A percentile compares a stretch with the other conserved stretches of the same genome.
Evolutionary conservation across 768 basidiomycete species (phyloP).

Genomic region (Boletus fagicola): DNA sequence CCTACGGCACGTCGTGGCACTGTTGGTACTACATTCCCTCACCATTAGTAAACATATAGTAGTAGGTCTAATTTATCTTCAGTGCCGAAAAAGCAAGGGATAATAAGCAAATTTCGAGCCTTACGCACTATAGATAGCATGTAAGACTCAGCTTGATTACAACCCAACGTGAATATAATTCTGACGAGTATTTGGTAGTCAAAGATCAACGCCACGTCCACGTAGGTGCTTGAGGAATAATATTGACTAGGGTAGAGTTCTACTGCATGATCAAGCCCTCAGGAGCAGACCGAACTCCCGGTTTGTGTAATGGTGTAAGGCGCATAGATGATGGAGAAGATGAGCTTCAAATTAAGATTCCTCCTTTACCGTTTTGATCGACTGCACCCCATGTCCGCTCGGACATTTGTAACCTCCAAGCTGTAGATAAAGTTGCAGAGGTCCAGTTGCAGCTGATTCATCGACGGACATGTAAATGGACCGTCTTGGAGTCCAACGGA

Average conservation of each 20-base stretch:
- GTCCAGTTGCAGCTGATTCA: not conserved
- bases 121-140: no score
- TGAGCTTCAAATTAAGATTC: not conserved
- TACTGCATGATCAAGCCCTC: not conserved
- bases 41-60: not conserved
- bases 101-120: no score
- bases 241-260: not conserved
- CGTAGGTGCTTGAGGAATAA: not conserved
- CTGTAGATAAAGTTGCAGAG: not conserved
- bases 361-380: not conserved
- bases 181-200: not conserved
- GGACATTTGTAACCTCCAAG: not conserved
- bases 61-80: no score
- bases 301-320: not conserved
- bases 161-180: no score
- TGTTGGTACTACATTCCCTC: not conserved
- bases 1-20: not conserved
- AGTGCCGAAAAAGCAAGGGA: no score
- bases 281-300: not conserved
- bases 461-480: not conserved
- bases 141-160: no score
- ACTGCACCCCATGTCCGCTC: not conserved
- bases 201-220: not conserved
- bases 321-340: not conserved
- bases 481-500: not conserved